Evolutionary conservation across 2,329 filamentous ascomycete species (phyloP).

Genomic region (Rhexocercosporidium sp.): DNA sequence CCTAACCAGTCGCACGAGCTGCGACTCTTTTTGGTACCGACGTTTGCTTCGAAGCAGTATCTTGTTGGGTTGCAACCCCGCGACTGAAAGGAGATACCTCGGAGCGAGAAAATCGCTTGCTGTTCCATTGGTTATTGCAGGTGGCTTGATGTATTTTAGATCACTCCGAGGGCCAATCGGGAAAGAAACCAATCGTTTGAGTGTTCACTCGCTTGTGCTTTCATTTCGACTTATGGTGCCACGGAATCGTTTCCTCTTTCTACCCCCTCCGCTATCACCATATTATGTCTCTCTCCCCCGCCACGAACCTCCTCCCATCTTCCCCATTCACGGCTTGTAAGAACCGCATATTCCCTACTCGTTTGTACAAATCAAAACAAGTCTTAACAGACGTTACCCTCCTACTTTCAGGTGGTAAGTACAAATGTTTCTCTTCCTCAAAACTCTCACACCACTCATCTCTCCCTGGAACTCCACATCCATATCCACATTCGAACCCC

Average conservation of each 20-base stretch:
- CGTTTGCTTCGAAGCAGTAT: neutral
- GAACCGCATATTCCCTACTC: neutral
- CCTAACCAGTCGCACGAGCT: slow-evolving; percentile 31
- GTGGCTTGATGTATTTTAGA: no score
- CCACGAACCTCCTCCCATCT: neutral
- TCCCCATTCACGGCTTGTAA: neutral
- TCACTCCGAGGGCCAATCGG: neutral
- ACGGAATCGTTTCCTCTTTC: no score
- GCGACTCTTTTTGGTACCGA: slow-evolving; percentile 28
- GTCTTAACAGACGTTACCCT: neutral
- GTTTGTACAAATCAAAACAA: neutral
- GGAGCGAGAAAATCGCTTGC: neutral
- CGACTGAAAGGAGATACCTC: neutral
- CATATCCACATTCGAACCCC: no score
- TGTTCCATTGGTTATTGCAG: neutral
- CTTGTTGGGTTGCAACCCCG: slow-evolving; percentile 1
- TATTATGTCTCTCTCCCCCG: neutral
- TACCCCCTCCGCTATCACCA: neutral
- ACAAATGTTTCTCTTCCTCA: neutral
- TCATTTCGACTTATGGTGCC: neutral
- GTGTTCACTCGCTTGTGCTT: neutral
- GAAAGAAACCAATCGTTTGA: neutral
- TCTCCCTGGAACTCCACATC: no score
- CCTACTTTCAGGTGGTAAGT: neutral
- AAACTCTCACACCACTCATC: neutral